These are phyloP conservation scores for Pseudogymnoascus sp. DNA, from an alignment of 2,329 filamentous ascomycete species.

Conservation along the genomic window DNA sequence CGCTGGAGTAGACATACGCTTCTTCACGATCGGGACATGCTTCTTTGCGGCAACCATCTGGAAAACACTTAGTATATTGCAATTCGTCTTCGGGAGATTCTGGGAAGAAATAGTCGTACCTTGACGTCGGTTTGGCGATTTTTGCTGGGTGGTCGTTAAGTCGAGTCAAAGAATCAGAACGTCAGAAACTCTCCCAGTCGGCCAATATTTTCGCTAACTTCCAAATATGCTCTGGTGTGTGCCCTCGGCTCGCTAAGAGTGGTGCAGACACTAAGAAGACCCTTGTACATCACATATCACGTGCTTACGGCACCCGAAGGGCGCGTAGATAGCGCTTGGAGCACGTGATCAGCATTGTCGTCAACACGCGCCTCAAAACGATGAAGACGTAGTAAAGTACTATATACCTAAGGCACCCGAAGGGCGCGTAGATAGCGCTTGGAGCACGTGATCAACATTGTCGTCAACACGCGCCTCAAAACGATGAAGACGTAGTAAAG, in stretches of 20 bases:
- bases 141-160: constrained; percentile 9
- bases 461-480: neutral
- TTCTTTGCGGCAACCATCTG: constrained; percentile 99
- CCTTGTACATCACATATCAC: neutral
- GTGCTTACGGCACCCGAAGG: neutral
- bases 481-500: neutral
- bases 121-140: constrained; percentile 15
- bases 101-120: constrained; percentile 17
- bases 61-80: constrained; percentile 15
- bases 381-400: neutral
- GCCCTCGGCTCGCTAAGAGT: constrained; percentile 18
- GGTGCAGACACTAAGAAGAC: constrained; percentile 13
- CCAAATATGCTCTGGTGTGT: constrained; percentile 10
- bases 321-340: neutral
- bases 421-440: neutral
- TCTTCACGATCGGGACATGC: constrained; percentile 99
- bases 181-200: constrained; percentile 7
- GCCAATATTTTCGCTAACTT: constrained; percentile 9
- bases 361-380: neutral
- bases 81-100: neutral
- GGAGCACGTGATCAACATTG: neutral
- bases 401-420: no score
- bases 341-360: neutral
- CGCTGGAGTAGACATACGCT: constrained; percentile 65
- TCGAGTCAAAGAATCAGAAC: constrained; percentile 6